Evolutionary conservation across 2,329 filamentous ascomycete species (phyloP), one percentile per base, ranked within the genome.

Genomic region (Diaporthe citrichinensis): DNA sequence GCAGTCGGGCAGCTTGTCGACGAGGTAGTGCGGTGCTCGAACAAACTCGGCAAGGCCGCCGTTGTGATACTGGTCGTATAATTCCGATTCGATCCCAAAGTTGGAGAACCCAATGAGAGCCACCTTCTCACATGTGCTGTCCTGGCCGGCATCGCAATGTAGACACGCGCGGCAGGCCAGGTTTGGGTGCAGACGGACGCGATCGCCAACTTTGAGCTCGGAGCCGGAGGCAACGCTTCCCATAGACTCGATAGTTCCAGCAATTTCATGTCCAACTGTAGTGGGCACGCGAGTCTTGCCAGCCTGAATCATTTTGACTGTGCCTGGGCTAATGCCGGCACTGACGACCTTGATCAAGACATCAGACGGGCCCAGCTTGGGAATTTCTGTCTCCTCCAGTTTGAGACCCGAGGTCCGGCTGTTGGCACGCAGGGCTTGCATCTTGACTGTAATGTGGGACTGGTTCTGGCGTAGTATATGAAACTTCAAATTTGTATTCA

Each of bases 381-480:
- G 46, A 51, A 51, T 51, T 4, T 51, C 23, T n/a, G 20, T 51
- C 46, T 51, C 46, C 9, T 51, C 46, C 46, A 51, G 6, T 51
- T n/a, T 51, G 46, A 51, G 46, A 51, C 46, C 46, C 46, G 46
- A 51, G 8, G 46, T 51, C 46, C 46, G 46, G 46, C 46, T 51
- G 81, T 51, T 6, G 17, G 46, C 46, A 15, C 46, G 46, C 9
- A 51, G 46, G 46, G 46, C 46, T 51, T 51, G 46, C 46, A 51
- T 51, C 46, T 7, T 51, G 23, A 6, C 46, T n/a, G 2, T 10
- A n/a, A n/a, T 51, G 2, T 51, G 8, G 46, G 1, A 51, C 6
- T 51, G 1, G 10, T 20, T 51, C 12, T 51, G 23, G 46, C 20
- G 46, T 51, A 3, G 2, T 10, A 15, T n/a, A 4, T n/a, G 46